Conservation (phyloP, 225 moss, liverwort and hornwort species). For the Antitrichia curtipendula region DNA sequence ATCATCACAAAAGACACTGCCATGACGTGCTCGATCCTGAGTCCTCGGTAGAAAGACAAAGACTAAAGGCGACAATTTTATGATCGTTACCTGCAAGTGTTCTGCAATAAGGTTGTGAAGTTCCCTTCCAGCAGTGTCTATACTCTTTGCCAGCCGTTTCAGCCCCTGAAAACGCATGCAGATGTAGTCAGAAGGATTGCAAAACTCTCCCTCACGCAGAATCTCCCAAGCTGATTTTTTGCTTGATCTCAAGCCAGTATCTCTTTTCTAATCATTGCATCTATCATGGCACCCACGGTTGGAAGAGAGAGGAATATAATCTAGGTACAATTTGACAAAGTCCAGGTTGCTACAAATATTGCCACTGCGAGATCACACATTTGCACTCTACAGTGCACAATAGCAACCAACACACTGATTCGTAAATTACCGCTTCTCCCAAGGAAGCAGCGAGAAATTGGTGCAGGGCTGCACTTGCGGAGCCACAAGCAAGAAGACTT, state of each 20-base stretch:
- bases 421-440: conserved; percentile 67
- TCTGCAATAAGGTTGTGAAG: conserved; percentile 76
- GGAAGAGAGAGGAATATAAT: neutral
- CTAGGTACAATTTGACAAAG: neutral
- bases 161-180: conserved; percentile 46
- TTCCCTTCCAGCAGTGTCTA: conserved; percentile 79
- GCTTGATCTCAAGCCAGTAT: neutral
- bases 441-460: conserved; percentile 90
- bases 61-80: neutral
- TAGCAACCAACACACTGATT: neutral
- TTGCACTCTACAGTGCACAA: neutral
- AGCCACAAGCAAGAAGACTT: conserved; percentile 84
- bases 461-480: conserved; percentile 82
- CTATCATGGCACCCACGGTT: neutral
- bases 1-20: neutral
- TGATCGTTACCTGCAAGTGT: conserved; percentile 61
- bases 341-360: neutral
- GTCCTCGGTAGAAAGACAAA: neutral
- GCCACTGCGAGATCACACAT: neutral
- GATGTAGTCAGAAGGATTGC: neutral
- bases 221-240: neutral
- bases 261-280: neutral
- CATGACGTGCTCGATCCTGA: neutral
- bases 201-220: neutral
- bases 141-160: conserved; percentile 77